Evolutionary conservation across 495 filamentous ascomycete species (phyloP).

Genomic region (Penicillium pulvis): DNA sequence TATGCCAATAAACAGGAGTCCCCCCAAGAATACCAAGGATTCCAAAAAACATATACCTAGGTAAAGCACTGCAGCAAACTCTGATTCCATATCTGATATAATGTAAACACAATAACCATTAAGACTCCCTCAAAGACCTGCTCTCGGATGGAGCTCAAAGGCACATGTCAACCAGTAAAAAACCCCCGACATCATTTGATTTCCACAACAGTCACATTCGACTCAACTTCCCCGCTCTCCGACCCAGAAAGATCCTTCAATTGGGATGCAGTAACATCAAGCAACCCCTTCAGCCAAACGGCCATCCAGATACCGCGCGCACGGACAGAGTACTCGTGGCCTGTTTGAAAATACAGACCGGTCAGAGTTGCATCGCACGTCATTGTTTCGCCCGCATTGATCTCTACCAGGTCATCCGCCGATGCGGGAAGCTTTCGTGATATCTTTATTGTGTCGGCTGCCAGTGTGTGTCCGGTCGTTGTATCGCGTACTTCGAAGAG

Average conservation of each 20-base stretch:
- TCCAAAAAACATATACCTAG: no score
- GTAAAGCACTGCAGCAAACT: no score
- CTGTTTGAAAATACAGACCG: slow-evolving; percentile 18
- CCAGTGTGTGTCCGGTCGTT: slow-evolving; percentile 30
- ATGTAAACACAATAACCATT: not conserved
- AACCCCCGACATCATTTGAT: not conserved
- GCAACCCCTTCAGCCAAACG: slow-evolving; percentile 20
- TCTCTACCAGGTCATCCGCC: slow-evolving; percentile 43
- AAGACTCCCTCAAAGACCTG: no score
- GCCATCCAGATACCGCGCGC: slow-evolving; percentile 37
- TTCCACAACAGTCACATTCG: not conserved
- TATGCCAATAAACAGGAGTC: no score
- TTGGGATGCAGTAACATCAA: slow-evolving; percentile 24
- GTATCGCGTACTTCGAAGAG: slow-evolving; percentile 46
- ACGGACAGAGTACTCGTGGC: slow-evolving; percentile 31
- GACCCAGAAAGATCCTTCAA: slow-evolving; percentile 19
- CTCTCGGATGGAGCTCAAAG: not conserved
- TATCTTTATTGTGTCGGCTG: slow-evolving; percentile 45
- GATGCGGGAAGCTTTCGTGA: slow-evolving; percentile 47
- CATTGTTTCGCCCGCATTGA: slow-evolving; percentile 13
- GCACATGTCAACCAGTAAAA: not conserved
- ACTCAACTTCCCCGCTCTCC: slow-evolving; percentile 23
- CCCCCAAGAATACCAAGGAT: no score
- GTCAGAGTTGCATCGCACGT: slow-evolving; percentile 11
- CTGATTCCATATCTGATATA: not conserved